Base-by-base conservation (phyloP, 495 filamentous ascomycete species). In the Xylaria intraflava region DNA sequence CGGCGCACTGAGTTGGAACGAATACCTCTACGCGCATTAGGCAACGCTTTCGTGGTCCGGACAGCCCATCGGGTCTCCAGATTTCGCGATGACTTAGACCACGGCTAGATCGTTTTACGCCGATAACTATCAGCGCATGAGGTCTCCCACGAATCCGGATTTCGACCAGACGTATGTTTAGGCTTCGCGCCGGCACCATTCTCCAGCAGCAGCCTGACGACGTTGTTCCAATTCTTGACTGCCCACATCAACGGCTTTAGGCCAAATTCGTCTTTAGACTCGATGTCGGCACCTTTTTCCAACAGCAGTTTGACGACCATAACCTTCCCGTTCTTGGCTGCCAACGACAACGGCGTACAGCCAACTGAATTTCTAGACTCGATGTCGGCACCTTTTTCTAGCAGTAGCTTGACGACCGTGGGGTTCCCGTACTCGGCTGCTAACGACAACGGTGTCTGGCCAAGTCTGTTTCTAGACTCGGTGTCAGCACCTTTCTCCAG, bases 251-350 rank as follows among this genome's bases (percentile, higher is more conserved):
- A 24, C 31, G 31, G 31, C 19, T 1, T 27, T 2, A 11, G 12
- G 8, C 23, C 41, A 27, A 11, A 9, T 2, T 44, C 1, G 24
- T 43, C 40, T 26, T 23, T 43, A 6, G 40, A 43, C 20, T 43
- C 40, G 17, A 43, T 23, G 22, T 43, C 20, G 40, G 40, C 40
- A 2, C 40, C 40, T 7, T 43, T 39, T 23, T 24, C 17, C 3
- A 60, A 35, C 26, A 58, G 19, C 20, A 49, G 46, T 14, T 42
- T 39, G 0, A 55, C 55, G 3, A 62, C 31, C 10, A 9, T 17
- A 11, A 49, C 50, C 16, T 47, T 29, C 2, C 57, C 43, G 5
- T 30, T 17, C 20, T 49, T 8, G 0, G 30, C 39, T 19, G 61
- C 58, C 36, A 16, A 44, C 17, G 20, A 55, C 9, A 65, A 39